These are phyloP conservation scores for Pseudocercospora fijiensis DNA, from an alignment of 2,329 filamentous ascomycete genomes.

Conservation along the genomic window DNA sequence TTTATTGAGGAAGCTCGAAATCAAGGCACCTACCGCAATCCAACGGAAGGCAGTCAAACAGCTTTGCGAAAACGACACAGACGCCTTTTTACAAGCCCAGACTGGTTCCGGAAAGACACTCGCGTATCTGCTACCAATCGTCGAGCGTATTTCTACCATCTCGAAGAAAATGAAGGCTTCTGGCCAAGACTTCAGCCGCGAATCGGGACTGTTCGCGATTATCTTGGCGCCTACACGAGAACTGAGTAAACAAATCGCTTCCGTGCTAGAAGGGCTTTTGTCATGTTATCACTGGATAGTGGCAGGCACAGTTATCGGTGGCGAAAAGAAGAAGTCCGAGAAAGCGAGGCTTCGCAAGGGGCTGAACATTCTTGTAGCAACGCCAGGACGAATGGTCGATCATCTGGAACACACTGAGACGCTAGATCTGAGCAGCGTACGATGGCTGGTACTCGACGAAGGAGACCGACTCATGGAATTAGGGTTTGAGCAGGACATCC, in stretches of 20 bases:
- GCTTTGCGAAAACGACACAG: conserved; percentile 74
- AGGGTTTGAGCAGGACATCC: conserved; percentile 92
- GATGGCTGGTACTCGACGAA: conserved; percentile 94
- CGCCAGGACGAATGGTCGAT: conserved; percentile 85
- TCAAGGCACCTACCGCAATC: conserved; percentile 91
- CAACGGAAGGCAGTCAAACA: conserved; percentile 86
- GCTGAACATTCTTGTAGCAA: conserved; percentile 92
- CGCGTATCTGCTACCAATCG: conserved; percentile 89
- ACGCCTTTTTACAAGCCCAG: conserved; percentile 95
- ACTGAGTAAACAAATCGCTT: conserved; percentile 87
- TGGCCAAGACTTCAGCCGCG: conserved; percentile 63
- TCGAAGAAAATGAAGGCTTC: conserved; percentile 53
- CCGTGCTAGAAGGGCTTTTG: conserved; percentile 79
- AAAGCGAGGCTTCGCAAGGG: conserved; percentile 93
- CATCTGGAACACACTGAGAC: conserved; percentile 91
- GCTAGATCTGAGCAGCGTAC: conserved; percentile 80
- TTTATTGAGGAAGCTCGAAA: conserved; percentile 76
- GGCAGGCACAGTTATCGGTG: conserved; percentile 76
- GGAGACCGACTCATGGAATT: conserved; percentile 98
- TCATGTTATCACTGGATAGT: conserved; percentile 94
- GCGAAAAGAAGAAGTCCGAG: conserved; percentile 75
- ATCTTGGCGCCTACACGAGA: conserved; percentile 93
- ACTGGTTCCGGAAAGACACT: conserved; percentile 97
- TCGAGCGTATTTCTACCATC: conserved; percentile 81
- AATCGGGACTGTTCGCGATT: conserved; percentile 89